Percentiles rank a stretch among this genome's conserved stretches.
Evolutionary conservation across 345 rosid species (phyloP).

Genomic region (Erysimum cheiranthoides): DNA sequence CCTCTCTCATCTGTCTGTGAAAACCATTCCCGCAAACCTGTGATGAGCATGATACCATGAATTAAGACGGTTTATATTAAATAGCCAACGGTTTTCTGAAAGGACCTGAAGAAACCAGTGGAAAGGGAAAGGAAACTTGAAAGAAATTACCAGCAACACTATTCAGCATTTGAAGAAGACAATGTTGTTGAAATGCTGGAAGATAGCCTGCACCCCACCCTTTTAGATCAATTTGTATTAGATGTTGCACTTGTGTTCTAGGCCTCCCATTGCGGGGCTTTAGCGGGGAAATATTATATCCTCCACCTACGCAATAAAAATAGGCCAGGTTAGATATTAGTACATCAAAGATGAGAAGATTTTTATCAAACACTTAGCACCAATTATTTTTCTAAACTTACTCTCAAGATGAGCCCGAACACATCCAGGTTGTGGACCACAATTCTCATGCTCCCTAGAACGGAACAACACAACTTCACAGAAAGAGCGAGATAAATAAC

Average conservation of each 20-base stretch:
- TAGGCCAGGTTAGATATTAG: slow-evolving; percentile 16
- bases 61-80: slow-evolving; percentile 19
- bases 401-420: slow-evolving; percentile 99
- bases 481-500: slow-evolving; percentile 46
- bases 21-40: slow-evolving; percentile 99
- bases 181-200: slow-evolving; percentile 94
- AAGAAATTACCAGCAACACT: slow-evolving; percentile 87
- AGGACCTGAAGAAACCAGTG: slow-evolving; percentile 23
- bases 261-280: slow-evolving; percentile 87
- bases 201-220: slow-evolving; percentile 96
- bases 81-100: slow-evolving; percentile 11
- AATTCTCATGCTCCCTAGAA: slow-evolving; percentile 95
- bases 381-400: slow-evolving; percentile 48
- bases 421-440: slow-evolving; percentile 94
- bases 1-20: slow-evolving; percentile 96
- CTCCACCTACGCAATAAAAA: slow-evolving; percentile 76
- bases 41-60: slow-evolving; percentile 12
- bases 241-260: slow-evolving; percentile 95
- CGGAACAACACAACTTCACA: slow-evolving; percentile 94
- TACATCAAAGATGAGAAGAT: neutral
- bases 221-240: slow-evolving; percentile 98
- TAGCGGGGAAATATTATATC: slow-evolving; percentile 87
- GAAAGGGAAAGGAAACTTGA: slow-evolving; percentile 11
- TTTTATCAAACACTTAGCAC: slow-evolving; percentile 2
- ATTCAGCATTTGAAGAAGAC: slow-evolving; percentile 98